A percentile compares a stretch with the other conserved stretches of the same genome.
These are phyloP conservation scores for Termitomyces sp. DNA, from an alignment of 768 basidiomycete genomes.

Conservation along the genomic window DNA sequence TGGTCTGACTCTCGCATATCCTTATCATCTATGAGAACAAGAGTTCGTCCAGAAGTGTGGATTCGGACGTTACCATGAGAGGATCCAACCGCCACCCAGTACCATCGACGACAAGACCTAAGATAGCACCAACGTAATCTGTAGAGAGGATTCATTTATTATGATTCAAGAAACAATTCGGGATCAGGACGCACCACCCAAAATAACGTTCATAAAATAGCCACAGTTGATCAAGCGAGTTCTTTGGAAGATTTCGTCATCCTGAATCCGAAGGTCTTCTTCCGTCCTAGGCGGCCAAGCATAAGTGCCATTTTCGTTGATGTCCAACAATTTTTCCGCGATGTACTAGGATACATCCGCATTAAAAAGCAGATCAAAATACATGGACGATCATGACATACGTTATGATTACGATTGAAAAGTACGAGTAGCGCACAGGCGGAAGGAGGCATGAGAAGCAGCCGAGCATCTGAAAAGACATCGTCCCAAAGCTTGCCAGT, in stretches of 20 bases:
- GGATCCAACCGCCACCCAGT: constrained; percentile 66
- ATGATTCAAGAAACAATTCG: not conserved
- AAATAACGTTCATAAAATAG: constrained; percentile 65
- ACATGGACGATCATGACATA: constrained; percentile 23
- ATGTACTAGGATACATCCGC: constrained; percentile 46
- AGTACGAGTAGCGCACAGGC: constrained; percentile 64
- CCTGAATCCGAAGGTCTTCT: constrained; percentile 38
- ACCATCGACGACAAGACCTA: constrained; percentile 64
- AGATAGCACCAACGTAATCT: constrained; percentile 74
- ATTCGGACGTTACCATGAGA: constrained; percentile 39
- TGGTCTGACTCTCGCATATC: constrained; percentile 46
- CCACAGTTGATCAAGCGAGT: constrained; percentile 71
- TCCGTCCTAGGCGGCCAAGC: constrained; percentile 19
- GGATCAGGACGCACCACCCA: constrained; percentile 34
- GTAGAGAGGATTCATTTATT: not conserved
- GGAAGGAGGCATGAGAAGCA: constrained; percentile 71
- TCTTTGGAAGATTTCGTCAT: constrained; percentile 74
- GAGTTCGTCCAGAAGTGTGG: not conserved
- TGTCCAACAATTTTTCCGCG: constrained; percentile 57
- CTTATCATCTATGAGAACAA: constrained; percentile 24
- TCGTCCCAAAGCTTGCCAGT: constrained; percentile 65
- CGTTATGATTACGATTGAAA: constrained; percentile 71
- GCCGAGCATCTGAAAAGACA: constrained; percentile 60
- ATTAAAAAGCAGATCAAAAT: not conserved
- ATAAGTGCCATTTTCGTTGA: constrained; percentile 62